These are phyloP conservation scores for Patellaria atrata DNA, from an alignment of 495 filamentous ascomycete species.

Conservation along the genomic window DNA sequence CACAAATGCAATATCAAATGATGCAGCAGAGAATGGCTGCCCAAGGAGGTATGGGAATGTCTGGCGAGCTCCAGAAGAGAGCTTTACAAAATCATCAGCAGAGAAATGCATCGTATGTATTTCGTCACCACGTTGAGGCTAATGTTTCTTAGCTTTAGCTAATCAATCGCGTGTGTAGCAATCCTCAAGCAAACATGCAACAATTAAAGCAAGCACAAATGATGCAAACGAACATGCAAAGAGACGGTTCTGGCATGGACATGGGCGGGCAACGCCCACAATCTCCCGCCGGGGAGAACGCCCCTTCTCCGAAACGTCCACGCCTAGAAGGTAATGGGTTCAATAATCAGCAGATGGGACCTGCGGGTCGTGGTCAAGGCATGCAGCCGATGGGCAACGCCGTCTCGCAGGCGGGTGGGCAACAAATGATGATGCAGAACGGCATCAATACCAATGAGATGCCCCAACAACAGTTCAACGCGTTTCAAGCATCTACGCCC, in stretches of 20 bases:
- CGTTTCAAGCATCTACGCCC: slow-evolving; percentile 44
- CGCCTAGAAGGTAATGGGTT: slow-evolving; percentile 63
- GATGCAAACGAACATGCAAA: slow-evolving; percentile 60
- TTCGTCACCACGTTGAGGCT: not conserved
- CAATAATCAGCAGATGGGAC: slow-evolving; percentile 63
- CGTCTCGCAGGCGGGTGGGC: slow-evolving; percentile 28
- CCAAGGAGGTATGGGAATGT: slow-evolving; percentile 34
- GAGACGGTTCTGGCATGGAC: slow-evolving; percentile 75
- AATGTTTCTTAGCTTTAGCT: slow-evolving; percentile 1
- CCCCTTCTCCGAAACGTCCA: slow-evolving; percentile 78
- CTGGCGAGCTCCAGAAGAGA: slow-evolving; percentile 49
- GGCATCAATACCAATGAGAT: slow-evolving; percentile 63
- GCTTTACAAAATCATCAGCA: slow-evolving; percentile 67
- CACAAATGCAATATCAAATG: slow-evolving; percentile 34
- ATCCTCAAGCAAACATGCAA: slow-evolving; percentile 39
- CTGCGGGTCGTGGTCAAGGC: slow-evolving; percentile 60
- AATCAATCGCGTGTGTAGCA: slow-evolving; percentile 51
- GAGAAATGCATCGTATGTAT: slow-evolving; percentile 35
- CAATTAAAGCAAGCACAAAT: slow-evolving; percentile 48
- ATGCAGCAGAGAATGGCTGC: slow-evolving; percentile 43
- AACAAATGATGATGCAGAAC: slow-evolving; percentile 53
- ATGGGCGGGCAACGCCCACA: slow-evolving; percentile 67
- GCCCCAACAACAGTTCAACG: slow-evolving; percentile 55
- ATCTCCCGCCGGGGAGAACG: slow-evolving; percentile 75
- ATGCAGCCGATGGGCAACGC: slow-evolving; percentile 30